Conservation (phyloP, 2,329 filamentous ascomycete species). For the Leptographium procerum region DNA sequence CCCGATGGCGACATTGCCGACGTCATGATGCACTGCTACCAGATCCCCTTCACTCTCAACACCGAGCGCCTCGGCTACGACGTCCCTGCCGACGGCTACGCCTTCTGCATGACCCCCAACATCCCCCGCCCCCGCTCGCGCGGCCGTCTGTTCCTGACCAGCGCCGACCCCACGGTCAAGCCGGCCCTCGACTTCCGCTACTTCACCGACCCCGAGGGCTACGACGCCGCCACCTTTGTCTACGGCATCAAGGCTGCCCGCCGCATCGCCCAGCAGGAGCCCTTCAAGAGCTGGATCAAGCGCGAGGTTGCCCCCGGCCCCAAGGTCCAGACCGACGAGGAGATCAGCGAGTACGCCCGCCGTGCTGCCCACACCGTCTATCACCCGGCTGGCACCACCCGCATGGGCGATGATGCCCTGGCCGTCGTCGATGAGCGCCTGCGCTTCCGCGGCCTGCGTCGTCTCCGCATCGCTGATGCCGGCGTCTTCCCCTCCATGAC, state of each 20-base stretch:
- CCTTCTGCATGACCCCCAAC: slow-evolving; percentile 90
- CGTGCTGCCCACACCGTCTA: slow-evolving; percentile 12
- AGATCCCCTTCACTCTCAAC: slow-evolving; percentile 85
- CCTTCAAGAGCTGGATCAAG: slow-evolving; percentile 12
- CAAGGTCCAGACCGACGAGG: slow-evolving; percentile 42
- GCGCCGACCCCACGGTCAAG: slow-evolving; percentile 12
- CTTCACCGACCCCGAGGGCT: slow-evolving; percentile 35
- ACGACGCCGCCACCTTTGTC: slow-evolving; percentile 12
- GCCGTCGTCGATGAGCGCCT: slow-evolving; percentile 14
- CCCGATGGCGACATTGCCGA: slow-evolving; percentile 67
- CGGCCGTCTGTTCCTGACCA: slow-evolving; percentile 29
- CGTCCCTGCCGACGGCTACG: slow-evolving; percentile 45
- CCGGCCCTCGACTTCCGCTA: slow-evolving; percentile 16
- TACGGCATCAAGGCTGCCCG: slow-evolving; percentile 12
- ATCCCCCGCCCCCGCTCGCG: slow-evolving; percentile 73
- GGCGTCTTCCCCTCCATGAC: slow-evolving; percentile 14
- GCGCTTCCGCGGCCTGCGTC: slow-evolving; percentile 23
- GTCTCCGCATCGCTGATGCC: slow-evolving; percentile 15
- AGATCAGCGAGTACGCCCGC: slow-evolving; percentile 14
- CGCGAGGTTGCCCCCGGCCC: slow-evolving; percentile 49
- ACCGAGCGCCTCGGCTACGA: slow-evolving; percentile 67
- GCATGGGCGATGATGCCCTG: slow-evolving; percentile 13
- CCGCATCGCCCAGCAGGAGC: slow-evolving; percentile 11
- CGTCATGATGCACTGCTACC: slow-evolving; percentile 95
- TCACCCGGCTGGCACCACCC: slow-evolving; percentile 14